phyloP scores from a whole-genome alignment of 2,329 filamentous ascomycete genomes.

The Aspergillus persii region DNA sequence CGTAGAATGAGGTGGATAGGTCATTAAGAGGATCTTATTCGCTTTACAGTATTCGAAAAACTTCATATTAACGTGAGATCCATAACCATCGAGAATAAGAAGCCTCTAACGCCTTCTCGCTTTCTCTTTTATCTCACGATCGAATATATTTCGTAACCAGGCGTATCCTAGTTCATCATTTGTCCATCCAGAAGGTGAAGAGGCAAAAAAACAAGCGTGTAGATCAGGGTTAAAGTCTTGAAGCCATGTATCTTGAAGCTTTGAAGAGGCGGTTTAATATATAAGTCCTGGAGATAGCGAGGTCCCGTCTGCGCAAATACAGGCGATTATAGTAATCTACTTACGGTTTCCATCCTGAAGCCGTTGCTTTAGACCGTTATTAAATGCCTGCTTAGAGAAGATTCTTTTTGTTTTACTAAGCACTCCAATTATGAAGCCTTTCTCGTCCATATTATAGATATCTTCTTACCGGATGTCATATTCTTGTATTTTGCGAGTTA shows the following conservation, averaged over 20 bases:
- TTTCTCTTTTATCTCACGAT: conserved; percentile 4
- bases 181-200: conserved; percentile 11
- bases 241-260: conserved; percentile 18
- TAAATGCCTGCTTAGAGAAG: too few relatives aligned
- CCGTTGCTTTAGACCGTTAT: not conserved
- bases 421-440: conserved; percentile 6
- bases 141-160: not conserved
- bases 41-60: conserved; percentile 6
- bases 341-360: conserved; percentile 19
- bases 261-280: conserved; percentile 20
- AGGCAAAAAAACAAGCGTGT: conserved; percentile 12
- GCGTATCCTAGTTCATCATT: conserved; percentile 5
- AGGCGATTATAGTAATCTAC: conserved; percentile 1
- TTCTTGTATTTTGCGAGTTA: not conserved
- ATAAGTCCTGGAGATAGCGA: conserved; percentile 15
- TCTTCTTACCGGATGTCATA: not conserved
- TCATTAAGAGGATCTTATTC: conserved; percentile 7
- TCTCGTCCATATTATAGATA: conserved; percentile 7
- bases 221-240: conserved; percentile 7
- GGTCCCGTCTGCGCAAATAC: conserved; percentile 16
- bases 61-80: conserved; percentile 11
- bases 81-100: conserved; percentile 9
- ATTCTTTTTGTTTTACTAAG: not conserved
- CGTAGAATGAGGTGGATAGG: conserved; percentile 7
- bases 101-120: not conserved